phyloP scores from a whole-genome alignment of 805 yeast genomes.

The Saturnispora quitensis region DNA sequence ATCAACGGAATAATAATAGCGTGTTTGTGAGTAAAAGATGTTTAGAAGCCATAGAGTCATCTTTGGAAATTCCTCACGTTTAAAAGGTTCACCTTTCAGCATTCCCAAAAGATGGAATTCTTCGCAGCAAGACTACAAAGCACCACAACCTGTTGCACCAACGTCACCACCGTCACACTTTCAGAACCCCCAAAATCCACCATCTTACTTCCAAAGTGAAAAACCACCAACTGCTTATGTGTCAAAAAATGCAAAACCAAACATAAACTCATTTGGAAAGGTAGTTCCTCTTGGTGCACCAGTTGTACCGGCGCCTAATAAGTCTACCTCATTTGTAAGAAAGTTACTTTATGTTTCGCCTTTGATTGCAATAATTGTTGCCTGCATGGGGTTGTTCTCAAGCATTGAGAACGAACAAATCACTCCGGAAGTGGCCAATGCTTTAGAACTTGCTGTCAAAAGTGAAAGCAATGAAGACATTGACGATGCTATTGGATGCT shows the following conservation, averaged over 20 bases:
- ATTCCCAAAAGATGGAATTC: background rate
- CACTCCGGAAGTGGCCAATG: slow-evolving; percentile 10
- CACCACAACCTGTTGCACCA: background rate
- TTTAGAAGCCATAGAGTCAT: background rate
- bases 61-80: background rate
- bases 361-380: background rate
- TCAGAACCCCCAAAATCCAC: slow-evolving; percentile 14
- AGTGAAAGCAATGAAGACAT: slow-evolving; percentile 32
- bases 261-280: background rate
- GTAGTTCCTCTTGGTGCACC: background rate
- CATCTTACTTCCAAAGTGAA: slow-evolving; percentile 3
- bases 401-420: slow-evolving; percentile 7
- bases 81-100: background rate
- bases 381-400: background rate
- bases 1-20: background rate
- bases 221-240: background rate
- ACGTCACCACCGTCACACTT: slow-evolving; percentile 5
- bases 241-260: background rate
- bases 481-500: slow-evolving; percentile 59
- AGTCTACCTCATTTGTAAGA: background rate
- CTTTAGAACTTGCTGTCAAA: slow-evolving; percentile 9
- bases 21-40: background rate
- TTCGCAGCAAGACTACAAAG: background rate
- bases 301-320: background rate
- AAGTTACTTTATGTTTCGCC: background rate